A percentile compares a stretch with the other conserved stretches of the same genome.
Evolutionary conservation across 768 basidiomycete species (phyloP).

Genomic region (Hygrocybe punicea): DNA sequence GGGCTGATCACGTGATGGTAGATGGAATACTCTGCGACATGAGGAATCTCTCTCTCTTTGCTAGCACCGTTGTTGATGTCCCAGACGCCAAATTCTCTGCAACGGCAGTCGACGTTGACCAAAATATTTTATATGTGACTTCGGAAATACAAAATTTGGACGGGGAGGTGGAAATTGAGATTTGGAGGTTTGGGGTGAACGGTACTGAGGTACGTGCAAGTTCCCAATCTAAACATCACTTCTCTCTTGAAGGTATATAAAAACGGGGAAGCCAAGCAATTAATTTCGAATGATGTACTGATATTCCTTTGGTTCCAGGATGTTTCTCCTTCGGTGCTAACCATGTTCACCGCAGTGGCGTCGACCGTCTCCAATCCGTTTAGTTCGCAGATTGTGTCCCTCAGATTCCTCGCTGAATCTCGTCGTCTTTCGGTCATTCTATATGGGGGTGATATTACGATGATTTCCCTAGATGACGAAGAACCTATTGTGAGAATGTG

Average conservation of each 20-base stretch:
- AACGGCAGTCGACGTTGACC: conserved; percentile 61
- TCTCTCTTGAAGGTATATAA: no score
- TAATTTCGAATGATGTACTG: conserved; percentile 10
- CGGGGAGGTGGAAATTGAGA: conserved; percentile 52
- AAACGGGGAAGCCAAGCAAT: no score
- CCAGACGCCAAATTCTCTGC: conserved; percentile 39
- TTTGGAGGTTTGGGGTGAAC: conserved; percentile 47
- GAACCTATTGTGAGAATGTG: conserved; percentile 40
- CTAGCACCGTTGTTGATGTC: conserved; percentile 26
- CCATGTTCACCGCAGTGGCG: conserved; percentile 38
- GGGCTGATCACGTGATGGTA: no score
- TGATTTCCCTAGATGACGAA: conserved; percentile 54
- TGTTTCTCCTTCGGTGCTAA: conserved; percentile 23
- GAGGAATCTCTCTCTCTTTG: conserved; percentile 55
- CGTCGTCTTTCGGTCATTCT: conserved; percentile 63
- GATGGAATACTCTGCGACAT: no score
- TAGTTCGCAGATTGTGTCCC: conserved; percentile 51
- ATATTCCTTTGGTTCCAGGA: background rate
- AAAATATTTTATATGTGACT: conserved; percentile 54
- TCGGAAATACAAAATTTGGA: conserved; percentile 48
- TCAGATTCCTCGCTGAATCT: conserved; percentile 72
- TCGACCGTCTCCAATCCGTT: conserved; percentile 17
- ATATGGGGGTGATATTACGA: conserved; percentile 79
- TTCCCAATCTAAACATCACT: no score
- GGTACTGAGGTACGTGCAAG: conserved; percentile 19